Evolutionary conservation across 2,329 filamentous ascomycete species (phyloP).

Genomic region (Aspergillus proliferans): DNA sequence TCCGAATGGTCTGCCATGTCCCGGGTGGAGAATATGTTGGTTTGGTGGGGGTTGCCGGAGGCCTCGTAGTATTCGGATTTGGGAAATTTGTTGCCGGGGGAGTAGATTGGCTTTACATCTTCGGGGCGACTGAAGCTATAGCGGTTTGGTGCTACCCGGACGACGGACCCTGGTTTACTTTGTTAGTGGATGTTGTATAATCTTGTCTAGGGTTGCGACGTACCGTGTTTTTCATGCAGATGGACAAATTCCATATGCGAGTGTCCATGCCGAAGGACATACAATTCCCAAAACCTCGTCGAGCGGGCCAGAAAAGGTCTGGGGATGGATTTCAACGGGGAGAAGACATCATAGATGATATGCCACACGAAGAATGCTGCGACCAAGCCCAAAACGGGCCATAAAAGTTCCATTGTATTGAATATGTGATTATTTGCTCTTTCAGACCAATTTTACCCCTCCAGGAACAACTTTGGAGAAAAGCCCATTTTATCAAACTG

Average conservation of each 20-base stretch:
- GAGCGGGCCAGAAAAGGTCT: slow-evolving; percentile 3
- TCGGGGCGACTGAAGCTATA: slow-evolving; percentile 7
- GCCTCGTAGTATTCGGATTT: slow-evolving; percentile 14
- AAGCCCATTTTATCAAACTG: too few relatives aligned
- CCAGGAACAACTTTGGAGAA: too few relatives aligned
- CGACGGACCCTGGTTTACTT: background rate
- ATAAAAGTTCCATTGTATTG: too few relatives aligned
- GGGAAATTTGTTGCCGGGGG: slow-evolving; percentile 7
- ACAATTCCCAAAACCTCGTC: slow-evolving; percentile 20
- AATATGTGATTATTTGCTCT: too few relatives aligned
- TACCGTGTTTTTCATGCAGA: slow-evolving; percentile 2
- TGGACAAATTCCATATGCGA: slow-evolving; percentile 1
- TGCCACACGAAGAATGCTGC: too few relatives aligned
- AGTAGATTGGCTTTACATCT: slow-evolving; percentile 11
- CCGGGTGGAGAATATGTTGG: slow-evolving; percentile 5
- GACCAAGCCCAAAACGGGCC: too few relatives aligned
- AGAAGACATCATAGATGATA: background rate
- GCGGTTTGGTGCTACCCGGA: slow-evolving; percentile 9
- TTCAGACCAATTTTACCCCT: too few relatives aligned
- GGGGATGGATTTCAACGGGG: background rate
- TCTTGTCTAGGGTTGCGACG: background rate
- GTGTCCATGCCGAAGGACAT: background rate
- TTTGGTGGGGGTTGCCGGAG: slow-evolving; percentile 1
- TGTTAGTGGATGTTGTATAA: background rate
- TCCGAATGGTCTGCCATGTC: slow-evolving; percentile 2